Conservation (phyloP, 768 basidiomycete genomes). For the Multifurca ochricompacta region DNA sequence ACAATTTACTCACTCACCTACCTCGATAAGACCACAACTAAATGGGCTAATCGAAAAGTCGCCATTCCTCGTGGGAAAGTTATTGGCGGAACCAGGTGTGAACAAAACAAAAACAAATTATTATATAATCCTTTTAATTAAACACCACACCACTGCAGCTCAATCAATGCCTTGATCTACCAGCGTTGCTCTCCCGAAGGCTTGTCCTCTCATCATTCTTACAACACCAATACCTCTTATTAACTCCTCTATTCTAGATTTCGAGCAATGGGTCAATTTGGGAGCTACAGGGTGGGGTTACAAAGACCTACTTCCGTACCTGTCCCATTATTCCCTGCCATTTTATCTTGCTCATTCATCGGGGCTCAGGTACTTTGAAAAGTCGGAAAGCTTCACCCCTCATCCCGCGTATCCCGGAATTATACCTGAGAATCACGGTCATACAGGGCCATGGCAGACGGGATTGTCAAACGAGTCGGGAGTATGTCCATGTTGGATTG, state of each 20-base stretch:
- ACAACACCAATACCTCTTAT: not conserved
- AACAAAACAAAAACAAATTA: not conserved
- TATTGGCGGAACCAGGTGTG: conserved; percentile 2
- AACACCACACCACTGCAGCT: no score
- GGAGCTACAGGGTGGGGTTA: conserved; percentile 19
- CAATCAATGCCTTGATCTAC: conserved; percentile 10
- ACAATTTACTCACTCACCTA: not conserved
- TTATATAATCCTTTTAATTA: no score
- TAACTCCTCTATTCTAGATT: conserved; percentile 1
- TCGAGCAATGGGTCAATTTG: conserved; percentile 15
- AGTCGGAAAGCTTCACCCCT: conserved; percentile 4
- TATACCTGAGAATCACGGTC: not conserved
- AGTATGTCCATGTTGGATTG: not conserved
- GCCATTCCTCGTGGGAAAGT: conserved; percentile 3
- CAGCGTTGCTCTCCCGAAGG: conserved; percentile 5
- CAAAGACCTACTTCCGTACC: conserved; percentile 6
- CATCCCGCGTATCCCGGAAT: conserved; percentile 1
- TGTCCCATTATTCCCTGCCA: not conserved
- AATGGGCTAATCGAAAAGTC: not conserved
- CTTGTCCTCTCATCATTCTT: not conserved
- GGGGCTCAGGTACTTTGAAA: conserved; percentile 2
- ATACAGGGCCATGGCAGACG: not conserved
- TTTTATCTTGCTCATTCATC: not conserved
- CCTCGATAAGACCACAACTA: not conserved
- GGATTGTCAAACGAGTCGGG: not conserved